These are phyloP conservation scores for Lycium barbarum DNA, from an alignment of 257 asterid genomes.

Conservation along the genomic window DNA sequence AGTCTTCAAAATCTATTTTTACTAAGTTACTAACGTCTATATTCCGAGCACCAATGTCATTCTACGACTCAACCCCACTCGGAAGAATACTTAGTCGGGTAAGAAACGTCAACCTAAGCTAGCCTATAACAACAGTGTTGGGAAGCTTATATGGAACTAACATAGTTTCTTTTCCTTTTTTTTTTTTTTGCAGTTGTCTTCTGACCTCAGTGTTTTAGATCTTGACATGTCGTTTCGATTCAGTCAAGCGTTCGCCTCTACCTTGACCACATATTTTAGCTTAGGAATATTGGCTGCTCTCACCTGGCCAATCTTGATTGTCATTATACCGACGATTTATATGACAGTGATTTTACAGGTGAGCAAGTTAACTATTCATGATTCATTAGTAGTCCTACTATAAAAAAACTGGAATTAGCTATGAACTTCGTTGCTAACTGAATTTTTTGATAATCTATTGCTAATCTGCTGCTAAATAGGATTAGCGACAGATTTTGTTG, in stretches of 20 bases:
- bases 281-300: slow-evolving; percentile 44
- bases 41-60: slow-evolving; percentile 60
- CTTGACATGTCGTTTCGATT: slow-evolving; percentile 44
- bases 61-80: slow-evolving; percentile 58
- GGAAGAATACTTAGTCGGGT: slow-evolving; percentile 64
- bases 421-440: no score
- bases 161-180: background rate
- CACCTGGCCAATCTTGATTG: slow-evolving; percentile 45
- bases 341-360: slow-evolving; percentile 43
- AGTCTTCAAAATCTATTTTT: slow-evolving; percentile 47
- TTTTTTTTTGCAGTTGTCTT: slow-evolving; percentile 40
- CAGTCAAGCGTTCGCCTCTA: slow-evolving; percentile 36
- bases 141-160: background rate
- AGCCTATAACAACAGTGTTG: background rate
- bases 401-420: no score
- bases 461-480: no score
- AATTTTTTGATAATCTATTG: no score
- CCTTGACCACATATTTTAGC: slow-evolving; percentile 42
- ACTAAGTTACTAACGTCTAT: slow-evolving; percentile 47
- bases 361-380: background rate
- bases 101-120: slow-evolving; percentile 22
- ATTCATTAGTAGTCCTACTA: background rate
- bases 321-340: slow-evolving; percentile 39
- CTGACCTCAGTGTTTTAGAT: slow-evolving; percentile 46
- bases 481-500: no score